phyloP scores from a whole-genome alignment of 2,329 filamentous ascomycete genomes.

The Moelleriella libera region DNA sequence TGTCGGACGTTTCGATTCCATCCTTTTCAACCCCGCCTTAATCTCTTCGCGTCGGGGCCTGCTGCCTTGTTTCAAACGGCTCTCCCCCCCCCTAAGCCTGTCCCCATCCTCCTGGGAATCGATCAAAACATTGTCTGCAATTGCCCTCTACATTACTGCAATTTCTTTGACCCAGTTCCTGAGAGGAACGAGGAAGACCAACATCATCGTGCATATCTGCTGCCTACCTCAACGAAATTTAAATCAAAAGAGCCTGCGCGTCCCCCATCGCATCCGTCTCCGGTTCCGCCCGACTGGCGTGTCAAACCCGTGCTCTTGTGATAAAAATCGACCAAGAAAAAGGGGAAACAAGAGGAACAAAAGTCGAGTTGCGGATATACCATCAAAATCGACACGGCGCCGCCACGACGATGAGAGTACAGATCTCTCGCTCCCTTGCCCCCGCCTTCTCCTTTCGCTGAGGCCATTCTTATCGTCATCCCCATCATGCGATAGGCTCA shows the following conservation, averaged over 20 bases:
- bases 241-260: no score
- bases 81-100: not conserved
- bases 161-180: no score
- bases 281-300: no score
- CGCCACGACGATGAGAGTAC: conserved; percentile 1
- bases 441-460: conserved; percentile 3
- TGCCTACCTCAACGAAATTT: no score
- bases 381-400: not conserved
- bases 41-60: not conserved
- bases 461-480: not conserved
- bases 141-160: not conserved
- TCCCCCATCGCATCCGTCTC: no score
- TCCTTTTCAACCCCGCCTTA: not conserved
- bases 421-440: not conserved
- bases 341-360: no score
- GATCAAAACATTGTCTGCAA: not conserved
- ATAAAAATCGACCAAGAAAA: no score
- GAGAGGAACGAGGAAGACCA: no score
- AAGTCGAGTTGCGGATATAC: not conserved
- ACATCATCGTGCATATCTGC: no score
- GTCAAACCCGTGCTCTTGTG: no score
- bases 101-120: not conserved
- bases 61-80: not conserved
- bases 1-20: not conserved
- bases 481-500: conserved; percentile 3